These are phyloP conservation scores for Monosporascus sp. DNA, from an alignment of 2,329 filamentous ascomycete genomes.

Conservation along the genomic window DNA sequence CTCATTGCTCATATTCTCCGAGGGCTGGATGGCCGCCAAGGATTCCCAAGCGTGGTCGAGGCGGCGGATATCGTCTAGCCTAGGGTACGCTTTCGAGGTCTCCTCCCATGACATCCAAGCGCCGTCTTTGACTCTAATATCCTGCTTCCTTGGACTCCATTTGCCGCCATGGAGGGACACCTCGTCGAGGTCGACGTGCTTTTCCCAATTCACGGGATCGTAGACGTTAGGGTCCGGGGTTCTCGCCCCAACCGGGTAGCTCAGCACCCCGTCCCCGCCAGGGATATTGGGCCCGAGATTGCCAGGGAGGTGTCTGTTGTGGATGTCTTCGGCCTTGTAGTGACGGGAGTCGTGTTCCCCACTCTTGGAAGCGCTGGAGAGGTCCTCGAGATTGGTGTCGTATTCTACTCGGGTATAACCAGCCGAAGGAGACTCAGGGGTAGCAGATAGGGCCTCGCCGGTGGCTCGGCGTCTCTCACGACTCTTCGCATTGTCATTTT, in stretches of 20 bases:
- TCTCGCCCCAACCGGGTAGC: background rate
- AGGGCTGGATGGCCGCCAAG: too few species aligned
- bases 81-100: background rate
- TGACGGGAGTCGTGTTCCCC: background rate
- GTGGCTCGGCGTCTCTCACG: background rate
- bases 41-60: background rate
- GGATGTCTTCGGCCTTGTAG: background rate
- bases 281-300: background rate
- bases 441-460: background rate
- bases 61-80: background rate
- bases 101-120: background rate
- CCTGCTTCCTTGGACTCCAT: background rate
- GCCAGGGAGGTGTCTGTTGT: background rate
- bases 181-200: background rate
- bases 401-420: too few species aligned
- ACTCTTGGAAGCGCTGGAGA: background rate
- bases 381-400: background rate
- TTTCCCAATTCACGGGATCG: background rate
- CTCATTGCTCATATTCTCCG: background rate
- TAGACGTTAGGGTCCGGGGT: background rate
- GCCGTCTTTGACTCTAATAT: background rate
- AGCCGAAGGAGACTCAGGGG: background rate
- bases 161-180: background rate
- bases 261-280: background rate
- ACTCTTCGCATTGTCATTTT: too few species aligned